These are phyloP conservation scores for Tylopilus sp. DNA, from an alignment of 1,284 basidiomycete genomes.

Conservation along the genomic window DNA sequence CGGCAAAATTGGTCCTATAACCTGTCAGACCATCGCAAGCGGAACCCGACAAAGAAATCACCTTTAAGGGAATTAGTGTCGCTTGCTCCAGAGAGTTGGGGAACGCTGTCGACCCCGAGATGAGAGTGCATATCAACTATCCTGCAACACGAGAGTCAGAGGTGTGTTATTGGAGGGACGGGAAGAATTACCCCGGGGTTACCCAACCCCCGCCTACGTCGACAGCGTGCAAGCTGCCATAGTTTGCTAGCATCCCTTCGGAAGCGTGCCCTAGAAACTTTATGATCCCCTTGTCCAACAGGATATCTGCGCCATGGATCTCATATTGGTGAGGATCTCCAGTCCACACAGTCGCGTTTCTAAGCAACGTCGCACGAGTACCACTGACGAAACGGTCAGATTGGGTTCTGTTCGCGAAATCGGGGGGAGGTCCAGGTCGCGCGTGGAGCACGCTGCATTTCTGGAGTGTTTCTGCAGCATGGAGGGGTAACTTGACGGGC, in stretches of 20 bases:
- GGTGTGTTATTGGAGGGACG: not conserved
- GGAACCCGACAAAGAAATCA: constrained; percentile 1
- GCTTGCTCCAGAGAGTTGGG: constrained; percentile 40
- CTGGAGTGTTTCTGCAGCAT: constrained; percentile 27
- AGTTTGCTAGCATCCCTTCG: constrained; percentile 26
- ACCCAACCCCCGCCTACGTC: constrained; percentile 47
- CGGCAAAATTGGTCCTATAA: constrained; percentile 40
- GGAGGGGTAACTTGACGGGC: constrained; percentile 22
- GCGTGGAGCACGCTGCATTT: constrained; percentile 31
- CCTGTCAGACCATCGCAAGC: not conserved
- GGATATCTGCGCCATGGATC: constrained; percentile 46
- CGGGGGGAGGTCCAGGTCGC: constrained; percentile 26
- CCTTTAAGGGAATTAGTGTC: constrained; percentile 47
- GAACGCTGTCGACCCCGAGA: constrained; percentile 50
- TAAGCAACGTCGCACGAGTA: constrained; percentile 53
- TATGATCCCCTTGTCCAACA: constrained; percentile 46
- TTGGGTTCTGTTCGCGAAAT: constrained; percentile 41
- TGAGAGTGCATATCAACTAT: constrained; percentile 68
- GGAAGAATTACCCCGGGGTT: constrained; percentile 39
- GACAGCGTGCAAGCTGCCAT: constrained; percentile 31
- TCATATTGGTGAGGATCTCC: constrained; percentile 52
- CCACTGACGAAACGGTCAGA: constrained; percentile 62
- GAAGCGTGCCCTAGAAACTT: constrained; percentile 38
- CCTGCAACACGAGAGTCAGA: constrained; percentile 8
- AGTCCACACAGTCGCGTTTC: constrained; percentile 72